A percentile compares a stretch with the other conserved stretches of the same genome.
phyloP scores from a whole-genome alignment of 371 early-diverging fungal species.

The Dinochytrium kinnereticum region DNA sequence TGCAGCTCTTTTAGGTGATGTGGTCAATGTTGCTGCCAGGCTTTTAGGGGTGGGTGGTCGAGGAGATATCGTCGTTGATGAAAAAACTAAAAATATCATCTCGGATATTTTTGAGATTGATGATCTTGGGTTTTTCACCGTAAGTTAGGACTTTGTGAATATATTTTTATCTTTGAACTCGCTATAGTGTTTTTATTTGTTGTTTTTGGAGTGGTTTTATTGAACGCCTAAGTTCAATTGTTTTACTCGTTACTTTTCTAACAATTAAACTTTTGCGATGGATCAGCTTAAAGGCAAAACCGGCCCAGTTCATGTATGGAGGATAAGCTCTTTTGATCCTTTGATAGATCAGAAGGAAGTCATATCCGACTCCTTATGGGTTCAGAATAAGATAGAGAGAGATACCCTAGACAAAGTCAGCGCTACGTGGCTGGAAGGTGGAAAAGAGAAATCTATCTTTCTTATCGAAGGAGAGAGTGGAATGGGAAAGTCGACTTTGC shows the following conservation, averaged over 20 bases:
- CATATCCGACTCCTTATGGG: background rate
- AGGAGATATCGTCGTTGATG: background rate
- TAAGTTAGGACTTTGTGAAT: no score
- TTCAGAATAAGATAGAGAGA: background rate
- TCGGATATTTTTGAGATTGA: background rate
- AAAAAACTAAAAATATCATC: background rate
- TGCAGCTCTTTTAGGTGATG: conserved; percentile 7
- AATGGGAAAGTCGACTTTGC: conserved; percentile 11
- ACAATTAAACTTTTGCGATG: no score
- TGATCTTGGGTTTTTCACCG: conserved; percentile 1
- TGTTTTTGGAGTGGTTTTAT: background rate
- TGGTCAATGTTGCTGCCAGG: conserved; percentile 11
- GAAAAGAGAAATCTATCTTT: background rate
- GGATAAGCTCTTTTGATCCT: background rate
- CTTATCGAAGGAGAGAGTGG: background rate
- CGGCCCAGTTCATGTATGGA: background rate
- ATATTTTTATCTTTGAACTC: no score
- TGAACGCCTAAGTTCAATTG: background rate
- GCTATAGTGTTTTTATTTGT: no score
- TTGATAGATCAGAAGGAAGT: background rate
- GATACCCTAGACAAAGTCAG: background rate
- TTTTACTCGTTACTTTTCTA: background rate
- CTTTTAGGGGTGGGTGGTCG: background rate
- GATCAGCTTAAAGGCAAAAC: conserved; percentile 6
- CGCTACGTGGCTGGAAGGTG: background rate